Evolutionary conservation across 208 protist species (phyloP), one percentile per base, ranked within the genome.

Genomic region (Leishmania major): DNA sequence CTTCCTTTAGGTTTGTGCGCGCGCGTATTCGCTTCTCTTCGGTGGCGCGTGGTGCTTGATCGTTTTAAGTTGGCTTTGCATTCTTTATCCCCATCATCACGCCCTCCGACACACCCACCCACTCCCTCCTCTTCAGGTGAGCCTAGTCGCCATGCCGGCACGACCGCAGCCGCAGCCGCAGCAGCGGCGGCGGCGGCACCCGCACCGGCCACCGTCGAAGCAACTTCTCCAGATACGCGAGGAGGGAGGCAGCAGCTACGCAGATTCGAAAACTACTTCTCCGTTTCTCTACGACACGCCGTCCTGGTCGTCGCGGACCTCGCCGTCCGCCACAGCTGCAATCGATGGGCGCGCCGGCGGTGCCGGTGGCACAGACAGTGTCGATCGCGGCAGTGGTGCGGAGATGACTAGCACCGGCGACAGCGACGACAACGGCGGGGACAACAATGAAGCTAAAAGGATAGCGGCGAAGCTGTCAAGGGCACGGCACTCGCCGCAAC

Each of bases 211-310:
- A 40, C 70, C 77, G 5, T 78, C 77, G 22, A 85, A 73, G 60
- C 77, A 80, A 51, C 59, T 77, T 43, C 25, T 73, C 35, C 77
- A 85, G 49, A 62, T 77, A 31, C 77, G 77, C 43, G 60, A 81
- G 37, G 69, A 49, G 17, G 74, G 40, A 15, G 19, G 69, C 40
- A 6, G 55, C 45, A 28, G 40, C 81, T 75, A 71, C 76, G 22
- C 53, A 31, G 76, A 51, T 40, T 47, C 47, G 19, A 3, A 19
- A 19, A 7, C 31, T 1, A 78, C 71, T 15, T 78, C 81, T 22
- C 45, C 40, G 19, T 43, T 51, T 25, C 37, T 60, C 10, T 5
- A 4, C 10, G 66, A 37, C 10, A 19, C 74, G 43, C 51, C 75
- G 15, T n/a, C 47, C 3, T 77, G 69, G 75, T 35, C 43, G 59